These are phyloP conservation scores for Diaporthe capsici DNA, from an alignment of 2,329 filamentous ascomycete genomes.

Conservation along the genomic window DNA sequence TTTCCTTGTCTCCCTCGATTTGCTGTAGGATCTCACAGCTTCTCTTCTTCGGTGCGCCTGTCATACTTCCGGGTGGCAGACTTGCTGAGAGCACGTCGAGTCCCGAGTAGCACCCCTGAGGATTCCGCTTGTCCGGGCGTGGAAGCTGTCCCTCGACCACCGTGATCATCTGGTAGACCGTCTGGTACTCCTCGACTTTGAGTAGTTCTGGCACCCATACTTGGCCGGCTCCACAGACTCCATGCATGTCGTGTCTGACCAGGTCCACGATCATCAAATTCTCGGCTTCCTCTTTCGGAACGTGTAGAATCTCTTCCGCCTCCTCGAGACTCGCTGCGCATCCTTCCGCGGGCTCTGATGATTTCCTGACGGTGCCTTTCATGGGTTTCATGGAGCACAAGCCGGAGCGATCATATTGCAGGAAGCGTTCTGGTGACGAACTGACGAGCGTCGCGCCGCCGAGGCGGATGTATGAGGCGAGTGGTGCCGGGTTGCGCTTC, in stretches of 20 bases:
- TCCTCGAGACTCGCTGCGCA: conserved; percentile 70
- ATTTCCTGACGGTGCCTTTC: conserved; percentile 95
- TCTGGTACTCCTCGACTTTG: conserved; percentile 90
- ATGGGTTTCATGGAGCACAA: conserved; percentile 88
- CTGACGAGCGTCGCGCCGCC: conserved; percentile 80
- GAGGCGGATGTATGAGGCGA: conserved; percentile 85
- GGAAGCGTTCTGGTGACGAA: conserved; percentile 90
- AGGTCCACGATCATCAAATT: conserved; percentile 99
- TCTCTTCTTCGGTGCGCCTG: conserved; percentile 93
- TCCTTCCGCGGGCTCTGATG: conserved; percentile 60
- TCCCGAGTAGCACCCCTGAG: conserved; percentile 65
- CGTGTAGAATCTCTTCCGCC: conserved; percentile 79
- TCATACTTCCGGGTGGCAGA: conserved; percentile 95
- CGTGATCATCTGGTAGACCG: conserved; percentile 92
- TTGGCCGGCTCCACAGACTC: conserved; percentile 81
- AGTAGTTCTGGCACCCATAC: conserved; percentile 85
- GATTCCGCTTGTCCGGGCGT: conserved; percentile 18
- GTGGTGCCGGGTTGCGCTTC: conserved; percentile 82
- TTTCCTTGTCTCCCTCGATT: conserved; percentile 74
- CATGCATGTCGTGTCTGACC: conserved; percentile 92
- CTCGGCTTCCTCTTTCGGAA: conserved; percentile 92
- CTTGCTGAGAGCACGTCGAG: conserved; percentile 83
- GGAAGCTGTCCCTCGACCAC: conserved; percentile 81
- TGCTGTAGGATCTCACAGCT: conserved; percentile 85
- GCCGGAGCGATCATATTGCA: conserved; percentile 69